Percentiles rank a stretch among this genome's conserved stretches.
Evolutionary conservation across 257 asterid species (phyloP).

Genomic region (Leptodermis oblonga): DNA sequence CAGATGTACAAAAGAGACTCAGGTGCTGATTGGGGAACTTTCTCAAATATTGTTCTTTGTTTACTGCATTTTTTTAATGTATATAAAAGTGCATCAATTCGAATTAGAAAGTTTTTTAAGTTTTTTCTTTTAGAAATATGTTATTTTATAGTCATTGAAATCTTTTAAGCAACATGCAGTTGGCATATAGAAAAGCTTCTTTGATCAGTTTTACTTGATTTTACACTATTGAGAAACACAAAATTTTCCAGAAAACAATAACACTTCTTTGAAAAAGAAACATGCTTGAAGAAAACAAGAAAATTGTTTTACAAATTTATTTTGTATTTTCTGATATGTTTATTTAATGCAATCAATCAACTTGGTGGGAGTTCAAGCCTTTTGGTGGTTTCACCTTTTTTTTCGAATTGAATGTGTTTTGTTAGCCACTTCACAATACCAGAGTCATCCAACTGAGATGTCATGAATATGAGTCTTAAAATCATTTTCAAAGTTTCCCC

Average conservation of each 20-base stretch:
- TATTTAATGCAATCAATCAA: not conserved
- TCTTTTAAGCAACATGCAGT: not conserved
- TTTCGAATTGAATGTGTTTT: not conserved
- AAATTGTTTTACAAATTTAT: not conserved
- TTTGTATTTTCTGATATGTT: not conserved
- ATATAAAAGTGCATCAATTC: not conserved
- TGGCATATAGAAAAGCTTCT: not conserved
- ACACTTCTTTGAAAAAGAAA: no score
- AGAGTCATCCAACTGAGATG: not conserved
- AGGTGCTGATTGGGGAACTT: slow-evolving; percentile 35
- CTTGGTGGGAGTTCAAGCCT: not conserved
- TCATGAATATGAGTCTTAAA: not conserved
- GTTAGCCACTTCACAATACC: not conserved
- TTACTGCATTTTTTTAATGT: not conserved
- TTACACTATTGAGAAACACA: not conserved
- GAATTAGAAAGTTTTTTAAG: not conserved
- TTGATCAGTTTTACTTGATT: not conserved
- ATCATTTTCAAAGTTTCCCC: not conserved
- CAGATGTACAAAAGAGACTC: slow-evolving; percentile 46
- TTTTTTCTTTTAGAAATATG: not conserved
- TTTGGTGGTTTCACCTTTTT: not conserved
- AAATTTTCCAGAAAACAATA: not conserved
- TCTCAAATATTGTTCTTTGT: not conserved
- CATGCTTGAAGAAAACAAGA: not conserved
- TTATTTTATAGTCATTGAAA: not conserved